phyloP scores from a whole-genome alignment of 176 grass and related monocot genomes.

The Pharus latifolius region DNA sequence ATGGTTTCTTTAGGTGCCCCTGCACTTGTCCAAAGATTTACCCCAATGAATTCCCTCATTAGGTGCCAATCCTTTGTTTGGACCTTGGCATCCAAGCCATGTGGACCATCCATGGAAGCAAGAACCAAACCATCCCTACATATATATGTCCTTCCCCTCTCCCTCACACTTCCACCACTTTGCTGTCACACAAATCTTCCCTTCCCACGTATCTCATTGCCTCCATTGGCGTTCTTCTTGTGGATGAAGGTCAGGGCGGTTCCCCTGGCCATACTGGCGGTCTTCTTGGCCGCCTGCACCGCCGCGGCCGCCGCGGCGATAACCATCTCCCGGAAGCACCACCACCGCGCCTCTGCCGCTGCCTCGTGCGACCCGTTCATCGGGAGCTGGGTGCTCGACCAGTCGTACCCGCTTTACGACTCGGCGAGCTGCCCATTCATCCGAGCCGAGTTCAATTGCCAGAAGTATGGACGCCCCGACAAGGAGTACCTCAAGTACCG shows the following conservation, averaged over 20 bases:
- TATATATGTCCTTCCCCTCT: background rate
- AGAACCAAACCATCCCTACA: background rate
- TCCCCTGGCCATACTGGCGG: background rate
- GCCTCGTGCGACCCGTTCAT: constrained; percentile 41
- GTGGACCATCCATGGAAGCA: background rate
- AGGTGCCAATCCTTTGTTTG: background rate
- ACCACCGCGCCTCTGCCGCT: background rate
- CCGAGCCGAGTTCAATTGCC: constrained; percentile 77
- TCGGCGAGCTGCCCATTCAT: constrained; percentile 65
- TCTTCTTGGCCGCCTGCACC: constrained; percentile 10
- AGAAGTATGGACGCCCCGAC: constrained; percentile 55
- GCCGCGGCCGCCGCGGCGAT: constrained; percentile 21
- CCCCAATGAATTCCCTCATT: background rate
- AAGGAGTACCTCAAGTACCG: constrained; percentile 62
- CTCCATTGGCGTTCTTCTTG: background rate
- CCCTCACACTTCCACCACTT: background rate
- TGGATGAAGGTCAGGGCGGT: background rate
- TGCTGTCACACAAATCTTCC: background rate
- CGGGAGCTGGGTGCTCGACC: constrained; percentile 67
- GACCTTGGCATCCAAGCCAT: background rate
- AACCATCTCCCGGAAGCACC: constrained; percentile 3
- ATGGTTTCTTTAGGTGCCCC: background rate
- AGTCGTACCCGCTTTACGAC: constrained; percentile 71
- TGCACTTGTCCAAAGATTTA: constrained; percentile 3
- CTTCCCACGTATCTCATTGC: background rate